phyloP scores from a whole-genome alignment of 2,329 filamentous ascomycete species.

The Metarhizium guizhouense region DNA sequence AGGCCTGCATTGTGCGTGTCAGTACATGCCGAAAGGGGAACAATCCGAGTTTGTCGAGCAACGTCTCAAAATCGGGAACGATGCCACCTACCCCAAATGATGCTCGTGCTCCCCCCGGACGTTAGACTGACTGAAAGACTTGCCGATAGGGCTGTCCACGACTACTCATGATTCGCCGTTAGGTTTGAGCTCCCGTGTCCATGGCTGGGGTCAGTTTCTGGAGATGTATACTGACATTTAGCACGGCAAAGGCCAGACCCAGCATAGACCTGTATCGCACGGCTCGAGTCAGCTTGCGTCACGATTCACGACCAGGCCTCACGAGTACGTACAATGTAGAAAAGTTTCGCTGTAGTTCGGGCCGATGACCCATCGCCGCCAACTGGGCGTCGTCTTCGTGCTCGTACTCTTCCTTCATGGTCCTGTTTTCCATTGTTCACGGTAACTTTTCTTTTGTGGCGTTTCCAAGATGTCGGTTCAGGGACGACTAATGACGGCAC shows the following conservation, averaged over 20 bases:
- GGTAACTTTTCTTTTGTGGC: background rate
- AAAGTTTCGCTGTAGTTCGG: slow-evolving; percentile 17
- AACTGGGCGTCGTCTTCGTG: slow-evolving; percentile 16
- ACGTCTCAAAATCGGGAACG: background rate
- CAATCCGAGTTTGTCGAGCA: background rate
- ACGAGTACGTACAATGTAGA: slow-evolving; percentile 12
- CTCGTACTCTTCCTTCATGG: slow-evolving; percentile 10
- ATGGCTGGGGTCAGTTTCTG: too few species aligned
- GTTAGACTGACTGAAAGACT: slow-evolving; percentile 44
- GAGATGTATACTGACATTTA: slow-evolving; percentile 22
- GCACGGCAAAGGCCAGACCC: slow-evolving; percentile 35
- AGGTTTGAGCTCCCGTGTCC: background rate
- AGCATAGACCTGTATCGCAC: slow-evolving; percentile 24
- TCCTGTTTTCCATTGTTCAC: background rate
- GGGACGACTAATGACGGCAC: background rate
- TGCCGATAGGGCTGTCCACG: slow-evolving; percentile 37
- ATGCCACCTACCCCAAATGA: slow-evolving; percentile 53
- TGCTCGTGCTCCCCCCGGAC: slow-evolving; percentile 56
- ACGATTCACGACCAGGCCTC: background rate
- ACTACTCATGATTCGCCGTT: slow-evolving; percentile 8
- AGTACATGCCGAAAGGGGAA: too few species aligned
- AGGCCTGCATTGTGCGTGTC: slow-evolving; percentile 12
- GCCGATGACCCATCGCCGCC: slow-evolving; percentile 15
- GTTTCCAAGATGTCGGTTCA: background rate
- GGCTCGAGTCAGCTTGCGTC: background rate